Evolutionary conservation across 495 filamentous ascomycete species (phyloP).

Genomic region (Penicillium tannophilum): DNA sequence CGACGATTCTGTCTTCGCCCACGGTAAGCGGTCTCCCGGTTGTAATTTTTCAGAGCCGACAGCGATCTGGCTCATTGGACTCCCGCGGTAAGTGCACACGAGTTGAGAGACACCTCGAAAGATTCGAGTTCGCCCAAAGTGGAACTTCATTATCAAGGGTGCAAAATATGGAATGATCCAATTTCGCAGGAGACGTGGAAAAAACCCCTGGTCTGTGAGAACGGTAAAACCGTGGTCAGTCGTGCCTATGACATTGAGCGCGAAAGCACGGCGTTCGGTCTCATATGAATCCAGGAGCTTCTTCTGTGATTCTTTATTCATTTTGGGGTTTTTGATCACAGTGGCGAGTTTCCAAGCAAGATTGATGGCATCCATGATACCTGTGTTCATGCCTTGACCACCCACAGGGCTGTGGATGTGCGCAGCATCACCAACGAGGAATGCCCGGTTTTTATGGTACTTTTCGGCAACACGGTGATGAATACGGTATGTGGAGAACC

Average conservation of each 20-base stretch:
- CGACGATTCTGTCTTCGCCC: slow-evolving; percentile 27
- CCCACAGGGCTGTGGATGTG: slow-evolving; percentile 61
- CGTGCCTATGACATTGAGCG: slow-evolving; percentile 29
- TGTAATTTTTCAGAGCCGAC: slow-evolving; percentile 23
- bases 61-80: slow-evolving; percentile 18
- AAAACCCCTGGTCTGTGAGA: slow-evolving; percentile 23
- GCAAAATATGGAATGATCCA: slow-evolving; percentile 35
- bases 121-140: slow-evolving; percentile 16
- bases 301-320: slow-evolving; percentile 36
- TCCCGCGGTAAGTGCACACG: slow-evolving; percentile 33
- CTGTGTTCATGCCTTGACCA: slow-evolving; percentile 64
- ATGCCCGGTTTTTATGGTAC: slow-evolving; percentile 34
- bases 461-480: slow-evolving; percentile 36
- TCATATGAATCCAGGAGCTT: slow-evolving; percentile 54
- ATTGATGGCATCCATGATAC: slow-evolving; percentile 61
- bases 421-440: slow-evolving; percentile 49
- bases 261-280: slow-evolving; percentile 48
- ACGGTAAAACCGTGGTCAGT: slow-evolving; percentile 37
- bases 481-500: slow-evolving; percentile 39
- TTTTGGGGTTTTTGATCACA: slow-evolving; percentile 37
- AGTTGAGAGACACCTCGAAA: slow-evolving; percentile 37
- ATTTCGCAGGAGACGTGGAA: slow-evolving; percentile 30
- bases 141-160: slow-evolving; percentile 27
- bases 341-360: slow-evolving; percentile 58
- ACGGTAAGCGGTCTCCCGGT: slow-evolving; percentile 40